These are phyloP conservation scores for Ceriops zippeliana DNA, from an alignment of 345 rosid species.

Conservation along the genomic window DNA sequence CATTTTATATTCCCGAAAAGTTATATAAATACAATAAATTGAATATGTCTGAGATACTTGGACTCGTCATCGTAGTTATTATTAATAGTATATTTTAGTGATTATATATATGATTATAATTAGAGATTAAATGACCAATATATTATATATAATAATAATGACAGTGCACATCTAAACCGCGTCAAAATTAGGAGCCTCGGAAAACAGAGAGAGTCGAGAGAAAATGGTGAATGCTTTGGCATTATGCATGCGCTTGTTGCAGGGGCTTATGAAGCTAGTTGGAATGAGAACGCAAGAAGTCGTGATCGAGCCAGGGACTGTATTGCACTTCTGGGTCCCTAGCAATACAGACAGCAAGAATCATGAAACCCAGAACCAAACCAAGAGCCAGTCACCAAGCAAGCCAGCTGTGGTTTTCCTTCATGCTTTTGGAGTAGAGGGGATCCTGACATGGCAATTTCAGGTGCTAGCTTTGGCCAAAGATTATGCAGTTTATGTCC, in stretches of 20 bases:
- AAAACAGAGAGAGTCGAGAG: not conserved
- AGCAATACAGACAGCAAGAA: not conserved
- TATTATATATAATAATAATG: too few relatives aligned
- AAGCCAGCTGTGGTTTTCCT: slow-evolving; percentile 37
- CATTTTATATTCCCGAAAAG: too few relatives aligned
- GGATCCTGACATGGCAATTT: slow-evolving; percentile 42
- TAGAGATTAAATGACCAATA: too few relatives aligned
- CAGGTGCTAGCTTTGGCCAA: slow-evolving; percentile 33
- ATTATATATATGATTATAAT: too few relatives aligned
- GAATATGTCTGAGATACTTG: too few relatives aligned
- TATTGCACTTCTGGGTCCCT: slow-evolving; percentile 42
- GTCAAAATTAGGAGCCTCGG: too few relatives aligned
- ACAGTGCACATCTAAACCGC: too few relatives aligned
- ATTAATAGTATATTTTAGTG: too few relatives aligned
- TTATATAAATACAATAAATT: too few relatives aligned
- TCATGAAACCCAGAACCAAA: not conserved
- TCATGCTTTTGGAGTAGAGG: slow-evolving; percentile 34
- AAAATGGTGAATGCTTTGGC: slow-evolving; percentile 24
- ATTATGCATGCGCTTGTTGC: slow-evolving; percentile 19
- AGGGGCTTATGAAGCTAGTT: slow-evolving; percentile 17
- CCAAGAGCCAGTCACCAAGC: not conserved
- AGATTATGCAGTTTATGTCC: slow-evolving; percentile 39
- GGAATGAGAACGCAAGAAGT: slow-evolving; percentile 24
- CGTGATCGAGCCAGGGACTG: slow-evolving; percentile 37
- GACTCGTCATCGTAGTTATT: too few relatives aligned